Evolutionary conservation across 164 flowering plant species (phyloP).

Genomic region (Berberis thunbergii): DNA sequence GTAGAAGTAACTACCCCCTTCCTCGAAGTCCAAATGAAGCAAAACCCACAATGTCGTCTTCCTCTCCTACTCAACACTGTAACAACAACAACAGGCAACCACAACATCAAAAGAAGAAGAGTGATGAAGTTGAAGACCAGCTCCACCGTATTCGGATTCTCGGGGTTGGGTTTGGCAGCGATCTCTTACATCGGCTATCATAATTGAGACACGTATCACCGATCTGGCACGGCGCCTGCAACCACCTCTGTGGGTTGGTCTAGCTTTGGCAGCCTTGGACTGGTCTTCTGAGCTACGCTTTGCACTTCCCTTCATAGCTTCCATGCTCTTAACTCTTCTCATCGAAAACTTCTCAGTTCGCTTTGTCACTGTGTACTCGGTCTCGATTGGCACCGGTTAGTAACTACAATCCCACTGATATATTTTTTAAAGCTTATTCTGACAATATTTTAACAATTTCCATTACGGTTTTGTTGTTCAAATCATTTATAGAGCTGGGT

Average conservation of each 20-base stretch:
- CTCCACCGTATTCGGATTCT: background rate
- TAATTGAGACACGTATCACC: constrained; percentile 73
- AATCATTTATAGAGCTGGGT: too few relatives aligned
- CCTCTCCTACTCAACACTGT: too few relatives aligned
- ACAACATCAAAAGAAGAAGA: too few relatives aligned
- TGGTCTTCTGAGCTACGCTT: constrained; percentile 76
- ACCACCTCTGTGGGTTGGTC: constrained; percentile 58
- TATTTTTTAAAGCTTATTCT: too few relatives aligned
- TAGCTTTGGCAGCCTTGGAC: constrained; percentile 53
- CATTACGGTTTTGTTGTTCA: too few relatives aligned
- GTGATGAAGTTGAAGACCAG: too few relatives aligned
- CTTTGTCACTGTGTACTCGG: constrained; percentile 82
- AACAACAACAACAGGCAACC: too few relatives aligned
- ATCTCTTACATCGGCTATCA: constrained; percentile 59
- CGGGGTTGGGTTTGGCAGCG: constrained; percentile 74
- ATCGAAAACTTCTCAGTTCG: constrained; percentile 69
- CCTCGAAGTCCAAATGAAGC: too few relatives aligned
- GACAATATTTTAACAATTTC: too few relatives aligned
- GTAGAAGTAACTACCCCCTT: too few relatives aligned
- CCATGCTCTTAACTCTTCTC: constrained; percentile 54
- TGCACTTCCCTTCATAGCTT: constrained; percentile 57
- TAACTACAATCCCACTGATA: too few relatives aligned
- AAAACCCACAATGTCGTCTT: too few relatives aligned
- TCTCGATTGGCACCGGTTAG: constrained; percentile 81
- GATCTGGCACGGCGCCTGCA: constrained; percentile 71